Percentiles rank a stretch among this genome's conserved stretches.
phyloP scores from a whole-genome alignment of 352 stramenopile genomes.

The Globisporangium paroecandrum region DNA sequence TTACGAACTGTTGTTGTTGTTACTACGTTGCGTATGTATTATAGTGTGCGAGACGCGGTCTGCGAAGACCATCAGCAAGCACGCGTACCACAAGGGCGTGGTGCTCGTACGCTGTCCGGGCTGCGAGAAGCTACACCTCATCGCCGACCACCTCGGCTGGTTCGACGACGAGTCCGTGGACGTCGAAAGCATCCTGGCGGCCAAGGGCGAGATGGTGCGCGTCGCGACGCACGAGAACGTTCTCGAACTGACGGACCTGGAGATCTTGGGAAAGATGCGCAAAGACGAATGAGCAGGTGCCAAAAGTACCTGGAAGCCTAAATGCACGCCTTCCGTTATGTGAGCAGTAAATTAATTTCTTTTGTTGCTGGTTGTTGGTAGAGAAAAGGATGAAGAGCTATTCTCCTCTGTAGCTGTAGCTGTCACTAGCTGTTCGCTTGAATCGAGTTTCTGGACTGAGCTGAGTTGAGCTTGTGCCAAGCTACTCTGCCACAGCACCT shows the following conservation, averaged over 20 bases:
- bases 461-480: neutral
- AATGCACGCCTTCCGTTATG: slow-evolving; percentile 1
- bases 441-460: neutral
- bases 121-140: slow-evolving; percentile 98
- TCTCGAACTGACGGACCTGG: slow-evolving; percentile 76
- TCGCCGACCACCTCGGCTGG: slow-evolving; percentile 93
- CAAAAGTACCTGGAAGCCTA: neutral
- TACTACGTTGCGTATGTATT: neutral
- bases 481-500: slow-evolving; percentile 14
- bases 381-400: neutral
- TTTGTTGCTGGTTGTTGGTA: neutral
- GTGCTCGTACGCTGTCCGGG: slow-evolving; percentile 96
- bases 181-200: slow-evolving; percentile 80
- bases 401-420: neutral
- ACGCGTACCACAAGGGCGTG: slow-evolving; percentile 96
- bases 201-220: slow-evolving; percentile 70
- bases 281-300: slow-evolving; percentile 23
- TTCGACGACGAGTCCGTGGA: slow-evolving; percentile 91
- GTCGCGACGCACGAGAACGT: slow-evolving; percentile 78
- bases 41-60: slow-evolving; percentile 95
- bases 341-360: slow-evolving; percentile 23
- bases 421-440: neutral
- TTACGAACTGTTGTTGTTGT: slow-evolving; percentile 4
- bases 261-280: slow-evolving; percentile 49
- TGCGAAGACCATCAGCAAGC: slow-evolving; percentile 97